Percentiles rank a stretch among this genome's conserved stretches.
Evolutionary conservation across 1,284 basidiomycete species (phyloP).

Genomic region (Omphalotus olearius): DNA sequence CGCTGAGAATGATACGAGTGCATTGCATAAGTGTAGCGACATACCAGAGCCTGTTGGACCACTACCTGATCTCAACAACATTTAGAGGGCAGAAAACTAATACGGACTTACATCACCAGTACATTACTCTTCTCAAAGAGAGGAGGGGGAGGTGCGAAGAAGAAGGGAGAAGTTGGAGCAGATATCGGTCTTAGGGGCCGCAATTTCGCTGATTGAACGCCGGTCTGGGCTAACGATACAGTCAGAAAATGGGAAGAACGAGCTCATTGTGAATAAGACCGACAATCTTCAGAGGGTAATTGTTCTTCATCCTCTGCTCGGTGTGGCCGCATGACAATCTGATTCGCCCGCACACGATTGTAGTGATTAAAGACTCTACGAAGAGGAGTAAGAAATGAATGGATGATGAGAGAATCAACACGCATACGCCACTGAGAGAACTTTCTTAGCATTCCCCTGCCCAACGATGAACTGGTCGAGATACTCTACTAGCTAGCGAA

Average conservation of each 20-base stretch:
- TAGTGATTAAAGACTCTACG: slow-evolving; percentile 90
- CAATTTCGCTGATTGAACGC: slow-evolving; percentile 49
- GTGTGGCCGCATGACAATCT: slow-evolving; percentile 44
- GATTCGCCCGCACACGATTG: slow-evolving; percentile 71
- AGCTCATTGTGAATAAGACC: slow-evolving; percentile 26
- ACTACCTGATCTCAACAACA: slow-evolving; percentile 29
- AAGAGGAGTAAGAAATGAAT: slow-evolving; percentile 6
- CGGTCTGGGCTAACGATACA: slow-evolving; percentile 14
- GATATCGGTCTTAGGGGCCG: slow-evolving; percentile 39
- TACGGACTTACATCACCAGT: slow-evolving; percentile 66
- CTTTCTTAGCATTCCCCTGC: slow-evolving; percentile 89
- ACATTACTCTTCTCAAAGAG: slow-evolving; percentile 93
- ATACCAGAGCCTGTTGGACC: slow-evolving; percentile 83
- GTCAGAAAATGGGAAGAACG: slow-evolving; percentile 1
- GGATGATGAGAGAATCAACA: slow-evolving; percentile 11
- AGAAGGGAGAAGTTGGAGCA: slow-evolving; percentile 32
- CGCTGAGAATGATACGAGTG: slow-evolving; percentile 3
- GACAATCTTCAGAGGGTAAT: slow-evolving; percentile 19
- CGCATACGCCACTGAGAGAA: slow-evolving; percentile 84
- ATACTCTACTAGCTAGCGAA: slow-evolving; percentile 72
- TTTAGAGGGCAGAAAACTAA: not conserved
- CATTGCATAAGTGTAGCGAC: slow-evolving; percentile 13
- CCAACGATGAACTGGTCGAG: slow-evolving; percentile 90
- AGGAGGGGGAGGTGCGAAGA: slow-evolving; percentile 41
- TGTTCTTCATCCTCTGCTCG: slow-evolving; percentile 27